phyloP scores from a whole-genome alignment of 495 filamentous ascomycete genomes.

The Aspergillus asperescens region DNA sequence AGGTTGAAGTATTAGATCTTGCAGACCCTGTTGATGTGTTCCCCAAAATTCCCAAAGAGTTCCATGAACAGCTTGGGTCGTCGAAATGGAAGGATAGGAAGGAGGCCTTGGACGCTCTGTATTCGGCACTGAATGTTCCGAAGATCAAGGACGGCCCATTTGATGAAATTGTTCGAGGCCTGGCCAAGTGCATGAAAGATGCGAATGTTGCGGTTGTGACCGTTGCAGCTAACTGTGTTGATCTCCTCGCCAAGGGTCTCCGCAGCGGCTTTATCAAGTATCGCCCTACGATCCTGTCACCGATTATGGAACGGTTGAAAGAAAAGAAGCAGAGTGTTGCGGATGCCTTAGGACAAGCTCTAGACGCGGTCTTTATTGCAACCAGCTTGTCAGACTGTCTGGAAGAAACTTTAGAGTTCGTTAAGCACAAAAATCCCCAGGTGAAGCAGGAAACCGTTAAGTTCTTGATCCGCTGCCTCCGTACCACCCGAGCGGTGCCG shows the following conservation, averaged over 20 bases:
- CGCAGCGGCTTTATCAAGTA: slow-evolving; percentile 75
- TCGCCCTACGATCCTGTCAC: slow-evolving; percentile 67
- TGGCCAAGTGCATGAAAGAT: slow-evolving; percentile 98
- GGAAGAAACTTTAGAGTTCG: slow-evolving; percentile 79
- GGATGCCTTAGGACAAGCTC: slow-evolving; percentile 76
- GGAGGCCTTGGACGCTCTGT: slow-evolving; percentile 82
- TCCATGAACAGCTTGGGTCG: slow-evolving; percentile 74
- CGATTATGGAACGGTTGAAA: slow-evolving; percentile 91
- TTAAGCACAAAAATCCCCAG: slow-evolving; percentile 94
- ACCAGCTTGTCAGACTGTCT: slow-evolving; percentile 77
- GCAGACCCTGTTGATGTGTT: slow-evolving; percentile 85
- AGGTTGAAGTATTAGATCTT: slow-evolving; percentile 80
- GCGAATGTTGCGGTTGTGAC: slow-evolving; percentile 95
- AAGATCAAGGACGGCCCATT: slow-evolving; percentile 89
- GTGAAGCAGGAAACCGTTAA: slow-evolving; percentile 92
- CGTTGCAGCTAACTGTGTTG: slow-evolving; percentile 89
- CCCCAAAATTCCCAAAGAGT: slow-evolving; percentile 75
- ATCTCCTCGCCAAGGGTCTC: slow-evolving; percentile 84
- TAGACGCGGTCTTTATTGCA: slow-evolving; percentile 80
- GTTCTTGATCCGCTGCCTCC: slow-evolving; percentile 82
- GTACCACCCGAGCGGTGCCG: slow-evolving; percentile 76
- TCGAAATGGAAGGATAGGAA: slow-evolving; percentile 99
- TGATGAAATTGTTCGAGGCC: slow-evolving; percentile 68
- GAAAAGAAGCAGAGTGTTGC: slow-evolving; percentile 91
- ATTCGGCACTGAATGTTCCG: slow-evolving; percentile 72